phyloP scores from a whole-genome alignment of 495 filamentous ascomycete genomes.

The Beverwykella pulmonaria region DNA sequence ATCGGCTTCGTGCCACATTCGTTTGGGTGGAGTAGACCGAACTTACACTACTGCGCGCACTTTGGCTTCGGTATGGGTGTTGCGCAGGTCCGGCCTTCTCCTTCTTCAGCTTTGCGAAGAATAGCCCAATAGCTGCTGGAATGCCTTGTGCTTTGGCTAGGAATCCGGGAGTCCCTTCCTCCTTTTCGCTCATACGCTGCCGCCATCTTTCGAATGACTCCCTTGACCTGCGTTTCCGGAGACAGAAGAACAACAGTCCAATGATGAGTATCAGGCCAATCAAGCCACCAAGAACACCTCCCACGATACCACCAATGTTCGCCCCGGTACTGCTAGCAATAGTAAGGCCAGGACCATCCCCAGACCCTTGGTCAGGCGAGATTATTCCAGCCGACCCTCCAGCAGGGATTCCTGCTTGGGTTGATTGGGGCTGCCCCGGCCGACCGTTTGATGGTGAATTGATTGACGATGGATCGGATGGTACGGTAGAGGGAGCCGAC shows the following conservation, averaged over 20 bases:
- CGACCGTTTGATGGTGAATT: slow-evolving; percentile 1
- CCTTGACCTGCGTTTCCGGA: slow-evolving; percentile 25
- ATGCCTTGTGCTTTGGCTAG: slow-evolving; percentile 19
- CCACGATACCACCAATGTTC: slow-evolving; percentile 31
- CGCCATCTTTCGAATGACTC: slow-evolving; percentile 27
- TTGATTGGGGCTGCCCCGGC: slow-evolving; percentile 19
- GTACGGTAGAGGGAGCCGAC: neutral
- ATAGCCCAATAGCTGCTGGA: slow-evolving; percentile 14
- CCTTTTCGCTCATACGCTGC: slow-evolving; percentile 30
- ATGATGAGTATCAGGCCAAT: slow-evolving; percentile 28
- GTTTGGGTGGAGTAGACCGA: slow-evolving; percentile 33
- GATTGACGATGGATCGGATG: slow-evolving; percentile 3
- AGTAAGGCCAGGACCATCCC: slow-evolving; percentile 9
- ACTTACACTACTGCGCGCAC: slow-evolving; percentile 33
- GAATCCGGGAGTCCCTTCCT: neutral
- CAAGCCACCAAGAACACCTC: slow-evolving; percentile 35
- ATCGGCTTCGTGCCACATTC: slow-evolving; percentile 23
- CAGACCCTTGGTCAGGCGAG: slow-evolving; percentile 20
- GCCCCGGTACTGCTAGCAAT: slow-evolving; percentile 7
- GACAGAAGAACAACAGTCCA: slow-evolving; percentile 32
- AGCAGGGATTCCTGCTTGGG: slow-evolving; percentile 13
- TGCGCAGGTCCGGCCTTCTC: slow-evolving; percentile 16
- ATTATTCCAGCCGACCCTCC: slow-evolving; percentile 33
- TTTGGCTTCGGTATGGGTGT: slow-evolving; percentile 20
- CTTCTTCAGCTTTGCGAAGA: slow-evolving; percentile 18